Evolutionary conservation across 2,329 filamentous ascomycete species (phyloP).

Genomic region (Cladorrhinum sp.): DNA sequence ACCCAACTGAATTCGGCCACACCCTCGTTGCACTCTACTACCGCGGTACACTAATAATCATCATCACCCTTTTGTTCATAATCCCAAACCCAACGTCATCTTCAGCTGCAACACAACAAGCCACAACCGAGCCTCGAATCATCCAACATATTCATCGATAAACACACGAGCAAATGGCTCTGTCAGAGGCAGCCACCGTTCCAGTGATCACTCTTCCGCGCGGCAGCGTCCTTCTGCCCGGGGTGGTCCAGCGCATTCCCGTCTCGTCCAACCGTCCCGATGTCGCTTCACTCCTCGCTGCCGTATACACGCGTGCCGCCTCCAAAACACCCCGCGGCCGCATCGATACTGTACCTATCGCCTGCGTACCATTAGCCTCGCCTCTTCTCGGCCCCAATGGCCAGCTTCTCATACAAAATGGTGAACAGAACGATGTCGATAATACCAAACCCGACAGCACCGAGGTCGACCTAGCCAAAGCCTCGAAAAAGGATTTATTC

Average conservation of each 20-base stretch:
- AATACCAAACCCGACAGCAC: slow-evolving; percentile 44
- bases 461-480: slow-evolving; percentile 56
- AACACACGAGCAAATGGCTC: slow-evolving; percentile 28
- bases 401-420: slow-evolving; percentile 69
- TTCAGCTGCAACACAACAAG: not conserved
- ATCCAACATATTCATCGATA: not conserved
- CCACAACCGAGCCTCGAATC: not conserved
- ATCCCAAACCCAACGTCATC: not conserved
- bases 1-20: too few species aligned
- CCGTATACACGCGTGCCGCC: slow-evolving; percentile 74
- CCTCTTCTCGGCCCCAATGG: slow-evolving; percentile 71
- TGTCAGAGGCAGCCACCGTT: slow-evolving; percentile 48
- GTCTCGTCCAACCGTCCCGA: slow-evolving; percentile 78
- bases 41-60: not conserved
- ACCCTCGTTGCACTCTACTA: too few species aligned
- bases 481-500: slow-evolving; percentile 72
- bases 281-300: slow-evolving; percentile 81
- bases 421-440: slow-evolving; percentile 38
- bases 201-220: slow-evolving; percentile 81
- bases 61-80: not conserved
- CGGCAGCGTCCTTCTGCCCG: slow-evolving; percentile 79
- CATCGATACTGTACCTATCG: slow-evolving; percentile 70
- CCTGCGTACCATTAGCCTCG: slow-evolving; percentile 81
- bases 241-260: slow-evolving; percentile 78
- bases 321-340: slow-evolving; percentile 63